Evolutionary conservation across 1,139 yeast genomes (phyloP), one percentile per base, ranked within the genome.

Genomic region (Scheffersomyces titani): DNA sequence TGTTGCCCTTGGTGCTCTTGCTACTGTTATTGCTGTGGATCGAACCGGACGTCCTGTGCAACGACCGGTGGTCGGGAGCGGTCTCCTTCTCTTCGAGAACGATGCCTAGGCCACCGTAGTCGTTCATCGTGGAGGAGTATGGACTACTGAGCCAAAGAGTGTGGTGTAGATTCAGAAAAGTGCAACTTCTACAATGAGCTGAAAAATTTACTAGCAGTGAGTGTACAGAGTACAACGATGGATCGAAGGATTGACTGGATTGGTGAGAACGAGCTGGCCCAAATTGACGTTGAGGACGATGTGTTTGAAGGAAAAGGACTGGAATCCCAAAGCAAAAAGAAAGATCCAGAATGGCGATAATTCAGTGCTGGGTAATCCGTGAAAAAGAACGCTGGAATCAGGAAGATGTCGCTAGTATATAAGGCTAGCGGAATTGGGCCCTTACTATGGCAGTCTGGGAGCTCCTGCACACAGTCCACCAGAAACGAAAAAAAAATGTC

Each of bases 21-120:
- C 16, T 51, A 44, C 48, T 44, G 11, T 18, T 22, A 47, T 22
- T 48, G 20, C 47, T 19, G 45, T 30, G 24, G 24, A 51, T 49
- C 18, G 52, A 44, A 24, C 13, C 20, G 46, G 44, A 49, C 40
- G 40, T 30, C 24, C 44, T 47, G 19, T 24, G 54, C 50, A 45
- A 36, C 20, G 24, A 40, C 40, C 22, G 44, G 54, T 16, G 13
- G 49, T 46, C 24, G 22, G 49, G n/a, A 19, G 47, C 24, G 19
- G 52, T 50, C 47, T 62, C 65, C 52, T 56, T 59, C 50, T 63
- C 65, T 53, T 63, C 65, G 9, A 61, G 52, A 9, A 63, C 57
- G 18, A 62, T 63, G 44, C 63, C 65, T 52, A 63, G 57, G 19
- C 65, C 65, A 36, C 62, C 59, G 56, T 52, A 60, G 44, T 61